Base-by-base conservation (phyloP, 495 filamentous ascomycete genomes). In the Amphirosellinia nigrospora region DNA sequence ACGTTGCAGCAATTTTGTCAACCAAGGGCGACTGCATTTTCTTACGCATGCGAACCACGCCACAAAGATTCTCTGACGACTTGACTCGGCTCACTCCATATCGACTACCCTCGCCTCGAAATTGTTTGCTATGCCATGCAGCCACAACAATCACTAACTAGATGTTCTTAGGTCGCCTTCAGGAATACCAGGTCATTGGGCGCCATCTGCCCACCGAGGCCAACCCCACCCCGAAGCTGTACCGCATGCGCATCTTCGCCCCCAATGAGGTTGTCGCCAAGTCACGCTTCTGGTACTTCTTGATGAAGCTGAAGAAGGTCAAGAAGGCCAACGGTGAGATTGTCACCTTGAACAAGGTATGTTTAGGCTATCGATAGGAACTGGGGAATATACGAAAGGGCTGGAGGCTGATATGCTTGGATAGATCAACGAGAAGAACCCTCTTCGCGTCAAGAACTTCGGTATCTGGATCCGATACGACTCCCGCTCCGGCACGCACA, bases 271-370 rank as follows among this genome's bases (percentile, higher is more conserved):
- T 98, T 73, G 94, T 99, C 75, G 96, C 96, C 77, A 99, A 98
- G 90, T 97, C 94, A 77, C 92, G 96, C 71, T 99, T 97, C 91
- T 99, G 96, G 96, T 99, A 99, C 90, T 99, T 99, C 91, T 85
- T 99, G 80, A 93, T 91, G 85, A 96, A 97, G 89, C 89, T 99
- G 73, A 89, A 93, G 81, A 99, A 98, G 90, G 93, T 99, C 86
- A 99, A 99, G 94, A 98, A 98, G 92, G 89, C 94, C 79, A 98
- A 97, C 82, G 96, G 96, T 81, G 96, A 99, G 92, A 97, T 99
- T 81, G 93, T 98, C 80, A 92, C 86, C 85, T 83, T 97, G 87
- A 98, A 98, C 84, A 89, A 91, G 88, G 96, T 98, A 91, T 80
- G 93, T 81, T 41, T 21, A 8, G 39, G 43, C 45, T 55, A 38